Percentiles rank a stretch among this genome's conserved stretches.
These are phyloP conservation scores for Helianthus annuus DNA, from an alignment of 129 eudicot species.

Conservation along the genomic window DNA sequence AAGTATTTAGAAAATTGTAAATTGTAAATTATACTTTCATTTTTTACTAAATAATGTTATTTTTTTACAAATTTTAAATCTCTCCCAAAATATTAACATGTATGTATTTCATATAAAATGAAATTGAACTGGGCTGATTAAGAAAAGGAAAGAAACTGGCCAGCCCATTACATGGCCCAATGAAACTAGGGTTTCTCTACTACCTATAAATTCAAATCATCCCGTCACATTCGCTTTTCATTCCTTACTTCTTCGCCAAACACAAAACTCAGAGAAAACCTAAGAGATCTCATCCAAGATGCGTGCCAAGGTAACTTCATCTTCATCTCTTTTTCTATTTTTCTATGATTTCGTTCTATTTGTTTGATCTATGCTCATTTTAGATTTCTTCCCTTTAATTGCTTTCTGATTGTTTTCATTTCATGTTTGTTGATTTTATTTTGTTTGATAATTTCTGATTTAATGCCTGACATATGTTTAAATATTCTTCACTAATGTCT, in stretches of 20 bases:
- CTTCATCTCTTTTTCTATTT: background rate
- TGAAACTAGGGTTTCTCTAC: conserved; percentile 22
- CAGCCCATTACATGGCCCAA: conserved; percentile 14
- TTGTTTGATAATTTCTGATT: too few relatives aligned
- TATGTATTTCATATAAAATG: background rate
- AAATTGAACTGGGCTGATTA: background rate
- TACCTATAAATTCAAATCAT: conserved; percentile 22
- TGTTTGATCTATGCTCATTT: too few relatives aligned
- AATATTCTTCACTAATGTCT: too few relatives aligned
- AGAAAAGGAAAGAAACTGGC: background rate
- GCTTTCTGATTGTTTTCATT: too few relatives aligned
- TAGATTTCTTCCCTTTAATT: too few relatives aligned
- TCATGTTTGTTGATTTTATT: too few relatives aligned
- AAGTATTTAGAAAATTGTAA: too few relatives aligned
- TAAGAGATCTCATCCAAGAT: conserved; percentile 20
- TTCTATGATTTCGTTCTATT: background rate
- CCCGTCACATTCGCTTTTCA: background rate
- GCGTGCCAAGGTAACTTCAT: conserved; percentile 44
- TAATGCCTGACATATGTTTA: too few relatives aligned
- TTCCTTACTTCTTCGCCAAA: background rate
- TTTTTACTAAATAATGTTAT: too few relatives aligned
- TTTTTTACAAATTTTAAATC: too few relatives aligned
- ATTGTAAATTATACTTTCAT: too few relatives aligned
- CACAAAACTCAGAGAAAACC: background rate
- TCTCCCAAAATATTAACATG: too few relatives aligned